Base-by-base conservation (phyloP, 2,329 filamentous ascomycete genomes). In the Pseudocercospora fuligena region DNA sequence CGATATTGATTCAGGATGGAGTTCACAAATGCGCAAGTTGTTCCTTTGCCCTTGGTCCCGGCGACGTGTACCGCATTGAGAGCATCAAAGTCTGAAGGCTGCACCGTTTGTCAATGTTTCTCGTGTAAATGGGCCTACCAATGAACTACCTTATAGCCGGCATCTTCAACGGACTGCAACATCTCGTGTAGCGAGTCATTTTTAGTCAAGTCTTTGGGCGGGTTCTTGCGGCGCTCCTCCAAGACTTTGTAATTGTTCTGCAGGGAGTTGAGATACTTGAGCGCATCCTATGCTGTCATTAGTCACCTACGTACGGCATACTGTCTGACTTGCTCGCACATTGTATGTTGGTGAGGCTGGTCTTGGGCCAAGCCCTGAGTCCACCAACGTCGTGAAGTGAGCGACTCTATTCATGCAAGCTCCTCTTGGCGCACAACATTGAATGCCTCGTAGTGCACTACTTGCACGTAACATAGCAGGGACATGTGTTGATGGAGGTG, bases 31-130 rank as follows among this genome's bases (percentile, higher is more conserved):
- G 92, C 90, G 72, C 90, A 92, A 0, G 92, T 92, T 2, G 91
- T 94, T 29, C 93, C 93, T 78, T 97, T 97, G 61, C 94, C 94
- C 78, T 97, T 97, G 1, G 93, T 97, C 9, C 94, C 94, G 0
- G 94, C 91, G 54, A 97, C 88, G 76, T 97, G 94, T 67, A 97
- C 25, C 1, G 47, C 21, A 27, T 51, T 51, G 21, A 51, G 47
- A 5, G 7, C 1, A 16, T 51, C 47, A 51, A 51, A 51, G 21
- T 51, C 47, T 51, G 47, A 25, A 14, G 47, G 14, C 47, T 23
- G 47, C 1, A 14, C 8, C 19, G 47, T 27, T 51, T 2, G 19
- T 51, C 21, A 51, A 27, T 51, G 9, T 12, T 27, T 25, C 47
- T 6, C 1, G 9, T 23, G n/a, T 25, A 11, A 23, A 23, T 51